Conservation (phyloP, 306 rosid species). For the Acmispon strigosus region DNA sequence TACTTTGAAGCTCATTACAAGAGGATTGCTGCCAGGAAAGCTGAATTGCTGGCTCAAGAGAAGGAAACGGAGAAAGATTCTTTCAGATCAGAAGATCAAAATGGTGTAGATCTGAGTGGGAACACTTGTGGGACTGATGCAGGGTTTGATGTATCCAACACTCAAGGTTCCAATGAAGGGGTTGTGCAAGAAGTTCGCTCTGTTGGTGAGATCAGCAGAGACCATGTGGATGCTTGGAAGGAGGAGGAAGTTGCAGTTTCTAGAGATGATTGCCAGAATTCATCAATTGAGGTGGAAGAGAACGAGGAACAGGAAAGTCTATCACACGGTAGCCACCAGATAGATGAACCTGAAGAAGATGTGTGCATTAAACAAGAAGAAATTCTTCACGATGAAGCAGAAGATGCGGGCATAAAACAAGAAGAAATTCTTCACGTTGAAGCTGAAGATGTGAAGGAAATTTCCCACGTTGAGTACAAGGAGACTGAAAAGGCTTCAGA, state of each 20-base stretch:
- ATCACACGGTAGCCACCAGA: constrained; percentile 24
- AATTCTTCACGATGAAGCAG: constrained; percentile 28
- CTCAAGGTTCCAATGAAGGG: constrained; percentile 19
- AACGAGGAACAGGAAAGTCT: constrained; percentile 31
- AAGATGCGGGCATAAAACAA: constrained; percentile 27
- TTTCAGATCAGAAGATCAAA: constrained; percentile 38
- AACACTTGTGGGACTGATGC: constrained; percentile 16
- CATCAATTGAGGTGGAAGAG: constrained; percentile 27
- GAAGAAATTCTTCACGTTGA: constrained; percentile 31
- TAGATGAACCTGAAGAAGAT: constrained; percentile 36
- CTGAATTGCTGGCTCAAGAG: constrained; percentile 65
- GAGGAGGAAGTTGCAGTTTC: constrained; percentile 36
- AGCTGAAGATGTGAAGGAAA: constrained; percentile 37
- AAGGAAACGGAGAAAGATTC: constrained; percentile 39
- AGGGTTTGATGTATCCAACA: constrained; percentile 26
- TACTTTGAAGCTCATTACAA: constrained; percentile 96
- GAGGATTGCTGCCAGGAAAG: constrained; percentile 85
- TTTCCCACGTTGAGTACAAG: constrained; percentile 29
- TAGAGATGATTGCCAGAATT: constrained; percentile 31
- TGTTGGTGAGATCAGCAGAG: constrained; percentile 23
- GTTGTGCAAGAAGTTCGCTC: constrained; percentile 19
- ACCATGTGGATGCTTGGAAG: constrained; percentile 24
- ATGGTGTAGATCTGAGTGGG: constrained; percentile 37
- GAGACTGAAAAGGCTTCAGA: constrained; percentile 37
- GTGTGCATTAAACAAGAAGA: constrained; percentile 34